These are phyloP conservation scores for Exophiala bonariae DNA, from an alignment of 2,329 filamentous ascomycete species.

Conservation along the genomic window DNA sequence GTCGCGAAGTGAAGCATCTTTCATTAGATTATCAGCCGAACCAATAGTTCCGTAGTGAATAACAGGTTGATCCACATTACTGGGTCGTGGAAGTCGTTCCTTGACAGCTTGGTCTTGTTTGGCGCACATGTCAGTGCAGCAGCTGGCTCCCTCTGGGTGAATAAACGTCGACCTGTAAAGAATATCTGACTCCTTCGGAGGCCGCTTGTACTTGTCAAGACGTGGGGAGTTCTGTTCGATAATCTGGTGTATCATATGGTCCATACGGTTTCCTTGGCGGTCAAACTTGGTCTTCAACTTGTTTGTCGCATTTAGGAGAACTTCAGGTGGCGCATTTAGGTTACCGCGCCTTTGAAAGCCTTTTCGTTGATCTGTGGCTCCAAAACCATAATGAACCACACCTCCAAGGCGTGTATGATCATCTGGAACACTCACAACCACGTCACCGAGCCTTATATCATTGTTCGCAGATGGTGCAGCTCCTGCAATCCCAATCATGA, in stretches of 20 bases:
- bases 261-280: background rate
- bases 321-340: conserved; percentile 19
- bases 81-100: background rate
- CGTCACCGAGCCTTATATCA: conserved; percentile 32
- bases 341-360: conserved; percentile 23
- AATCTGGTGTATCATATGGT: background rate
- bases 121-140: conserved; percentile 8
- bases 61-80: background rate
- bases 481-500: conserved; percentile 29
- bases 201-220: background rate
- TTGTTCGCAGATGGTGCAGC: conserved; percentile 19
- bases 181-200: background rate
- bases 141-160: background rate
- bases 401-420: conserved; percentile 18
- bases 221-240: conserved; percentile 2
- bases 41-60: conserved; percentile 14
- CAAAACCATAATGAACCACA: conserved; percentile 24
- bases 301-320: conserved; percentile 22
- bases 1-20: conserved; percentile 8
- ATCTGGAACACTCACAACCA: conserved; percentile 24
- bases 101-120: background rate
- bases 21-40: conserved; percentile 9
- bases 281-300: conserved; percentile 13
- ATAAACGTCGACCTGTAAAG: background rate
- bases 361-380: conserved; percentile 15